These are phyloP conservation scores for Chenopodium suecicum DNA, from an alignment of 148 eudicot genomes.

Conservation along the genomic window DNA sequence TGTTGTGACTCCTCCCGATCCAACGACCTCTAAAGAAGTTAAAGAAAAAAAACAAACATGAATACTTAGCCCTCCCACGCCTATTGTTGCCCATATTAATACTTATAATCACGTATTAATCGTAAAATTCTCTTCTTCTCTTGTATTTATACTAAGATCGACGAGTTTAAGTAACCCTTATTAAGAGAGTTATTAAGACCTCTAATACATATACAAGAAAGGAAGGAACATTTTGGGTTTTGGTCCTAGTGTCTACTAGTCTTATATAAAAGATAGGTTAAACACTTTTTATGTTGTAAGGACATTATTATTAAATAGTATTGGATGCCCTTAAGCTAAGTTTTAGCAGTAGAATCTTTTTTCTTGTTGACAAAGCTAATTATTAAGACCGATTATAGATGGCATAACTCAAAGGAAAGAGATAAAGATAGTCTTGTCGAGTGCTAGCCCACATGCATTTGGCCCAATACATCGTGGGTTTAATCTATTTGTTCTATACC, in stretches of 20 bases:
- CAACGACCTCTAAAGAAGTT: constrained; percentile 24
- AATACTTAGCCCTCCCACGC: constrained; percentile 19
- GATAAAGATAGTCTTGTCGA: background rate
- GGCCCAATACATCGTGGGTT: background rate
- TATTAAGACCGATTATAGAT: background rate
- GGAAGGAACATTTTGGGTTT: constrained; percentile 14
- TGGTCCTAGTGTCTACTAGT: constrained; percentile 3
- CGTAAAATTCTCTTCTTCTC: background rate
- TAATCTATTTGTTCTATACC: background rate
- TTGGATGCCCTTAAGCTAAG: background rate
- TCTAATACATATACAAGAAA: background rate
- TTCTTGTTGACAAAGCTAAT: constrained; percentile 16
- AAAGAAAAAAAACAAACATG: constrained; percentile 29
- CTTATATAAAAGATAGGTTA: background rate
- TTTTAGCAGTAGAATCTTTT: constrained; percentile 1
- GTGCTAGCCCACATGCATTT: background rate
- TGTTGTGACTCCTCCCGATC: constrained; percentile 4
- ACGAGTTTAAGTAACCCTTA: background rate
- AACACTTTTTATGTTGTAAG: background rate
- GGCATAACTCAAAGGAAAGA: background rate
- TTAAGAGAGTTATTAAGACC: background rate
- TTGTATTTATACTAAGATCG: background rate
- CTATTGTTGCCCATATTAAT: constrained; percentile 9
- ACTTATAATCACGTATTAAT: background rate
- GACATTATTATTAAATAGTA: background rate